A percentile compares a stretch with the other conserved stretches of the same genome.
Conservation (phyloP, 768 basidiomycete species). For the Calocybe gangraenosa region DNA sequence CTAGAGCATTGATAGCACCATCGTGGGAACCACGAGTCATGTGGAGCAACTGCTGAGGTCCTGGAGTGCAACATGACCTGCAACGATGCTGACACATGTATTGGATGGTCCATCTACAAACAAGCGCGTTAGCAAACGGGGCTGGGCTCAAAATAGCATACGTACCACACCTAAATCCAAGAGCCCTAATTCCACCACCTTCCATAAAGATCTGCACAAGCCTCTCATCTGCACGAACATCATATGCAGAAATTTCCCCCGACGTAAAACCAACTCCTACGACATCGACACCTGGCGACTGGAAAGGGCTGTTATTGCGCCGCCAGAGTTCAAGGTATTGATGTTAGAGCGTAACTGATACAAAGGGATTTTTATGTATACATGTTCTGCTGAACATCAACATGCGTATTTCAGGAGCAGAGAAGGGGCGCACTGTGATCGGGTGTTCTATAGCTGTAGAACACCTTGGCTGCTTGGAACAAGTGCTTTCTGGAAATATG, state of each 20-base stretch:
- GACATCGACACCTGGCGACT: slow-evolving; percentile 96
- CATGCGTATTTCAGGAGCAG: background rate
- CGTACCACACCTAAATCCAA: slow-evolving; percentile 84
- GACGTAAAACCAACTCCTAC: slow-evolving; percentile 89
- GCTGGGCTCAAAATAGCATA: background rate
- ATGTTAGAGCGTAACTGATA: no score
- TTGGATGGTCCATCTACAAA: slow-evolving; percentile 75
- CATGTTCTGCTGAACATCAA: slow-evolving; percentile 49
- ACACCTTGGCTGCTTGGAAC: slow-evolving; percentile 77
- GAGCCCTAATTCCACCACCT: slow-evolving; percentile 67
- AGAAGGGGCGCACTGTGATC: slow-evolving; percentile 57
- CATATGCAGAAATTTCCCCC: slow-evolving; percentile 85
- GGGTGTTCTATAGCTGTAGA: slow-evolving; percentile 93
- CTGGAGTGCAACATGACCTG: slow-evolving; percentile 90
- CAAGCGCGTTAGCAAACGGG: slow-evolving; percentile 1
- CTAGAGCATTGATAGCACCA: slow-evolving; percentile 71
- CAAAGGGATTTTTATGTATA: slow-evolving; percentile 75
- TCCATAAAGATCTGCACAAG: slow-evolving; percentile 91
- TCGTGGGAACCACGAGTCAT: slow-evolving; percentile 88
- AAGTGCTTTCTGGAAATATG: slow-evolving; percentile 94
- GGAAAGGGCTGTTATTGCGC: no score
- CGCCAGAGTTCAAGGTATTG: no score
- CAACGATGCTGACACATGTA: slow-evolving; percentile 82
- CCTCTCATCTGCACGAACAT: slow-evolving; percentile 85
- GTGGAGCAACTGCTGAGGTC: slow-evolving; percentile 84